Conservation (phyloP, 768 basidiomycete species). For the Mycena alexandri region DNA sequence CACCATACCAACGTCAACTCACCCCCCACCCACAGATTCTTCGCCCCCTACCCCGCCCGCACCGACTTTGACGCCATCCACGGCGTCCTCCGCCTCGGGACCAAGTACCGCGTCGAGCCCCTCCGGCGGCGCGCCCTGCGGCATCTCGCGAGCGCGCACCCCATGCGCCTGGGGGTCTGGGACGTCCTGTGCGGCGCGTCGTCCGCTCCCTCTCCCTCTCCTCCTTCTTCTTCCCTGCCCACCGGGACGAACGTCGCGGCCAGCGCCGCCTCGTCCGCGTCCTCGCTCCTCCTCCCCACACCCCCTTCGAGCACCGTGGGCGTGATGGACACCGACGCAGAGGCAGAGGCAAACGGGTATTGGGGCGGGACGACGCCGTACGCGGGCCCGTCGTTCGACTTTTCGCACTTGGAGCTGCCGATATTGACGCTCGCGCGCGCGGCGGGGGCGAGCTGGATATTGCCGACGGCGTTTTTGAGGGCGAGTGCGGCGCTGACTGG, state of each 20-base stretch:
- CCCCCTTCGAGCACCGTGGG: background rate
- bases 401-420: conserved; percentile 36
- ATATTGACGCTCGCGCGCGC: conserved; percentile 35
- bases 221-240: too few species aligned
- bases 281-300: background rate
- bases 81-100: conserved; percentile 36
- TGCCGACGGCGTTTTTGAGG: conserved; percentile 34
- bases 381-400: conserved; percentile 34
- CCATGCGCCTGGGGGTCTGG: conserved; percentile 30
- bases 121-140: conserved; percentile 36
- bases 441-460: conserved; percentile 28
- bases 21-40: conserved; percentile 39
- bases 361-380: too few species aligned
- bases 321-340: too few species aligned
- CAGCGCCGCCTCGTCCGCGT: background rate
- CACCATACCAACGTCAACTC: too few species aligned
- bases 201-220: background rate
- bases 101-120: conserved; percentile 36
- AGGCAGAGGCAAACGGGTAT: too few species aligned
- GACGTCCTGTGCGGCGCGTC: conserved; percentile 25
- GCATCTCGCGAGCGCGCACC: conserved; percentile 35
- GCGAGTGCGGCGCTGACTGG: conserved; percentile 16
- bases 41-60: conserved; percentile 35
- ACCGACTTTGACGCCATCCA: conserved; percentile 37
- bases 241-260: background rate